A percentile compares a stretch with the other conserved stretches of the same genome.
phyloP scores from a whole-genome alignment of 2,329 filamentous ascomycete genomes.

The Nigrospora oryzae region DNA sequence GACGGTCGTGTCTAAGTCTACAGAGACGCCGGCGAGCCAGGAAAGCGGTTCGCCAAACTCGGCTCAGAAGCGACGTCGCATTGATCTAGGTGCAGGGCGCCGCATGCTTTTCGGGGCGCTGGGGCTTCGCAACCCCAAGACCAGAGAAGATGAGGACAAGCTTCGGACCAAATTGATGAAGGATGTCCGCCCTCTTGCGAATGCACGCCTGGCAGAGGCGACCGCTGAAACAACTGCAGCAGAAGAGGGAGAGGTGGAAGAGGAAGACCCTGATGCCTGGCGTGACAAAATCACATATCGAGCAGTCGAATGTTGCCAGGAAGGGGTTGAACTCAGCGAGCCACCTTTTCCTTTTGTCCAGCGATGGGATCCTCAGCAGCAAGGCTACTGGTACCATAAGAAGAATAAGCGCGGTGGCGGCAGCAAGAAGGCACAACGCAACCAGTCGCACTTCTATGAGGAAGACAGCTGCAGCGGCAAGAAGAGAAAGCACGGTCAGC shows the following conservation, averaged over 20 bases:
- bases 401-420: slow-evolving; percentile 32
- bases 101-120: slow-evolving; percentile 66
- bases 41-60: slow-evolving; percentile 8
- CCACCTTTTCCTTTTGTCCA: slow-evolving; percentile 88
- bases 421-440: slow-evolving; percentile 38
- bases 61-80: slow-evolving; percentile 20
- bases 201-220: slow-evolving; percentile 19
- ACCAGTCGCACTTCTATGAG: slow-evolving; percentile 31
- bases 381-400: slow-evolving; percentile 29
- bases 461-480: slow-evolving; percentile 27
- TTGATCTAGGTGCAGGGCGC: slow-evolving; percentile 50
- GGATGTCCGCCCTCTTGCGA: slow-evolving; percentile 33
- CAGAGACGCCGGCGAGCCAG: slow-evolving; percentile 1
- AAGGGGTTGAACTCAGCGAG: slow-evolving; percentile 57
- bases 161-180: slow-evolving; percentile 52
- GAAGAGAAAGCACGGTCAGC: slow-evolving; percentile 40
- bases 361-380: slow-evolving; percentile 76
- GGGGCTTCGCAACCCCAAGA: slow-evolving; percentile 60
- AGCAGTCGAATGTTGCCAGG: slow-evolving; percentile 78
- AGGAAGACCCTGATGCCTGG: slow-evolving; percentile 58
- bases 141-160: slow-evolving; percentile 57
- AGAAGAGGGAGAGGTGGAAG: slow-evolving; percentile 17
- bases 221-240: slow-evolving; percentile 5
- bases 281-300: slow-evolving; percentile 62
- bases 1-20: background rate